Evolutionary conservation across 2,329 filamentous ascomycete species (phyloP), one percentile per base, ranked within the genome.

Genomic region (Macroventuria anomochaeta): DNA sequence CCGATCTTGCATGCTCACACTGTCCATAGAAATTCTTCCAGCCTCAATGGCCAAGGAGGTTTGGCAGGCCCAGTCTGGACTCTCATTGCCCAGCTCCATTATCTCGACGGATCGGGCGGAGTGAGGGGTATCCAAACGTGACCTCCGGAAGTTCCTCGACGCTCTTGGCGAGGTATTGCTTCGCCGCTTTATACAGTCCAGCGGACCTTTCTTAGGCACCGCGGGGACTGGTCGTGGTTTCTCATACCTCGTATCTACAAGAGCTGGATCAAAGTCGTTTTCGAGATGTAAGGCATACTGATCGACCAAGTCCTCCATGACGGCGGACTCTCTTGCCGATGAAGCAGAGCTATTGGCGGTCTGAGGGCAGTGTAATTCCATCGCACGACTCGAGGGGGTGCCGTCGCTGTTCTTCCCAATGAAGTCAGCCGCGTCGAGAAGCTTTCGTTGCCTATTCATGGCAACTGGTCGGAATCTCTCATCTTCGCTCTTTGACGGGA

Each of bases 11-110:
- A 1, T 38, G 7, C 20, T 15, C 10, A 33, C 29, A 21, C 25
- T 32, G 3, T 48, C 20, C 50, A 53, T 48, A 1, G 38, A 47
- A 5, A 33, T 38, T n/a, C 13, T 26, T 3, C 50, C 43, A 8
- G 43, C 31, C 23, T 47, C 43, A 7, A 53, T 29, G 6, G 43
- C 43, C 7, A 43, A 17, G 8, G 50, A 53, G 4, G 43, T 43
- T 10, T 40, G 32, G 21, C 43, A 53, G 15, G 43, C 43, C 43
- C 38, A 48, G 17, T 53, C 50, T 38, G 38, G 50, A 21, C 50
- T 53, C 5, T 36, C 37, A 21, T 25, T 46, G 10, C 28, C n/a
- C 2, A 13, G 10, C 5, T 34, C 21, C 10, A n/a, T 23, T 17
- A 33, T 38, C 10, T n/a, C 15, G 6, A 28, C 11, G 1, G 48